Base-by-base conservation (phyloP, 2,329 filamentous ascomycete species). In the Elsinoe necatrix region DNA sequence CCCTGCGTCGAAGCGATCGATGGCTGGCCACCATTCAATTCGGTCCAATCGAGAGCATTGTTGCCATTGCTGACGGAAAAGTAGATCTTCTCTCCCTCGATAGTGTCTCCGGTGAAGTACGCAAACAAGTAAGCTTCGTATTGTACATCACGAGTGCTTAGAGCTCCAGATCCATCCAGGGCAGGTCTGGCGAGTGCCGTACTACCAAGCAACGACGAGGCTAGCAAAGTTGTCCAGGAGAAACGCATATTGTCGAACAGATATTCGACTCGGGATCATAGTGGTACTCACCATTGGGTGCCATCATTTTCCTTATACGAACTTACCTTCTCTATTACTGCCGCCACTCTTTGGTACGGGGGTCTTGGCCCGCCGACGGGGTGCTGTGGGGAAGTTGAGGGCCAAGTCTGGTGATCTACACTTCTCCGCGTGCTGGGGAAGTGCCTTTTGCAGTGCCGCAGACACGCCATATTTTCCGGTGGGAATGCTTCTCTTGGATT, bases 21-120 rank as follows among this genome's bases (percentile, higher is more conserved):
- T 0, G 78, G 74, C 56, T 76, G 65, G 1, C 73, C 75, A 0
- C 67, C 68, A 55, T 80, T 80, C 31, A 80, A 62, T 55, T 79
- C 76, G 2, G 66, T 68, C 78, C 78, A 80, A 48, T 72, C 66
- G 0, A 79, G 64, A 0, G 78, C 78, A 61, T 80, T 68, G 63
- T 80, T 80, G 23, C 77, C 76, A 12, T 77, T 70, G 60, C 74
- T 79, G 5, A 76, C 73, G 1, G 78, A 76, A 11, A 80, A 71
- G 61, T 72, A 79, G 50, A 80, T 78, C 55, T 79, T 78, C 58
- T 80, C 78, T 20, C 78, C 77, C 0, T 67, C 66, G 12, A 63
- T 58, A 1, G 68, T 67, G 63, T 72, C 73, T 7, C 71, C 73
- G 0, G 75, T 79, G 61, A 80, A 80, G 61, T 80, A 80, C 0